Conservation (phyloP, 441 rosid species). For the Oxalis stricta region DNA sequence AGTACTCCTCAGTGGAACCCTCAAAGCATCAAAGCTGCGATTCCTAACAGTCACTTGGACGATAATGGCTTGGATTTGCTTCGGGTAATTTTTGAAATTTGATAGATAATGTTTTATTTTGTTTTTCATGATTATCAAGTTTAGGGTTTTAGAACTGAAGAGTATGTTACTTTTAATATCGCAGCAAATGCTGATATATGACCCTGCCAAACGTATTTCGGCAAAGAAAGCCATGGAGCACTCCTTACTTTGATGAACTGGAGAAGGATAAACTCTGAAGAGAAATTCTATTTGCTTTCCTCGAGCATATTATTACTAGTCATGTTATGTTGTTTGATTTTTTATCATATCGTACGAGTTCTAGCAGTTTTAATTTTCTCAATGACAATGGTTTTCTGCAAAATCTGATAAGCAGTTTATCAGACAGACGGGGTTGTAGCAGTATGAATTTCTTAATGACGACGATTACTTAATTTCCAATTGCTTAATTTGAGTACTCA, state of each 20-base stretch:
- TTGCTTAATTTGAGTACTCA: no score
- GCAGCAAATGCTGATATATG: slow-evolving; percentile 94
- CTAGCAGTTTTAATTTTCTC: not conserved
- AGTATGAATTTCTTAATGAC: no score
- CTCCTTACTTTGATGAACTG: slow-evolving; percentile 74
- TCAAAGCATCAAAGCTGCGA: slow-evolving; percentile 43
- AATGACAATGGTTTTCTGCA: not conserved
- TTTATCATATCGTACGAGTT: no score
- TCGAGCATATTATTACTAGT: slow-evolving; percentile 16
- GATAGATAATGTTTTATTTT: no score
- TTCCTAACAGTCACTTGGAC: slow-evolving; percentile 60
- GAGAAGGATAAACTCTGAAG: slow-evolving; percentile 45
- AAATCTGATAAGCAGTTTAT: no score
- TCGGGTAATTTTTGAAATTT: slow-evolving; percentile 28
- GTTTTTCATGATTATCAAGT: no score
- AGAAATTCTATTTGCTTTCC: slow-evolving; percentile 22
- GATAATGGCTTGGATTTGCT: slow-evolving; percentile 62
- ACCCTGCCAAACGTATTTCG: slow-evolving; percentile 76
- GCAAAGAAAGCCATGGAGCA: slow-evolving; percentile 97
- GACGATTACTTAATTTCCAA: no score
- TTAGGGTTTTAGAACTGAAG: not conserved
- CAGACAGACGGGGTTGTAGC: no score
- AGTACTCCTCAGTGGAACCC: slow-evolving; percentile 93
- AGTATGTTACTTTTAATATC: not conserved
- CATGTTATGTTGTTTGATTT: not conserved